Evolutionary conservation across 805 yeast genomes (phyloP), one percentile per base, ranked within the genome.

Genomic region (Ogataea thermomethanolica): DNA sequence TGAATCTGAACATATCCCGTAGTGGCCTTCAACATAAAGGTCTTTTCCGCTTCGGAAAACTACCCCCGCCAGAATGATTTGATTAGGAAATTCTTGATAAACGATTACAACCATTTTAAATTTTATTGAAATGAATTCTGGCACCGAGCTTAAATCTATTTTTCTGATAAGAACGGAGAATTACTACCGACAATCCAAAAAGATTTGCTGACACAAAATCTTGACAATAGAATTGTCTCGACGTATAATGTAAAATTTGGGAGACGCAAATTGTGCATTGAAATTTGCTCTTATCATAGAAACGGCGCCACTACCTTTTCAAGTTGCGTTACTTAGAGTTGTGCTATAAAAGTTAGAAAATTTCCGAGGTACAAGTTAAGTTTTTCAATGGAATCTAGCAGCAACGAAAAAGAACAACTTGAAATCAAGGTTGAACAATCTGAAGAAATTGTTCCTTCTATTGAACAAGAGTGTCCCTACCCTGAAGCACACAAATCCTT

Each of bases 401-500:
- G 28, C 17, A 17, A 21, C 17, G 27, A 35, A 25, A 27, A 27
- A 22, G 21, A 20, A 11, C 10, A 26, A 8, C 7, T 14, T 2
- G 9, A 12, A 10, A 29, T 14, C 10, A 9, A 9, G 17, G 30
- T 21, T 10, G 40, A 17, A 0, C 22, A 25, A 13, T 7, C 25
- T 8, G 25, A 25, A 4, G 31, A 30, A 10, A 6, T 37, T 12
- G 29, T 24, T 3, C n/a, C 40, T 14, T 4, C 17, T 7, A 26
- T n/a, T 12, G 29, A 24, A 8, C 14, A 13, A 8, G 27, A 29
- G 15, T 43, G 46, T 15, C 45, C 45, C 1, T 36, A 51, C 28
- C 57, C 58, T 5, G 37, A 31, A n/a, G 49, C 43, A 8, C 64
- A 59, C 32, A 48, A 59, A 1, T 54, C 60, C 46, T 57, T 72